phyloP scores from a whole-genome alignment of 805 yeast genomes.

The Wickerhamiella allomyrinae region DNA sequence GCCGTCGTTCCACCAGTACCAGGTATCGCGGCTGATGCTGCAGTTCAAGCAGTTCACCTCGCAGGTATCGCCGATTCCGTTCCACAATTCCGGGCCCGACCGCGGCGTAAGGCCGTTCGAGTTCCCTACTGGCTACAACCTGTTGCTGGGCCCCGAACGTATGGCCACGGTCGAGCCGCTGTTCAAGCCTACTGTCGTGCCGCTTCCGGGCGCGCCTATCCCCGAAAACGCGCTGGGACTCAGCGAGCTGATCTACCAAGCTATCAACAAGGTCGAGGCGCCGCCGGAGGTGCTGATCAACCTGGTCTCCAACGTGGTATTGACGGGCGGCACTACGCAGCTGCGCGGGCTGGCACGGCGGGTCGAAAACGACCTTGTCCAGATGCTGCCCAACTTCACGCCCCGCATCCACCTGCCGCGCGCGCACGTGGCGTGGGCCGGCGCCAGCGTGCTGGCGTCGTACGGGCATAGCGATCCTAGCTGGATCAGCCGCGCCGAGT shows the following conservation, averaged over 20 bases:
- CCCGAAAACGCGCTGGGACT: conserved; percentile 39
- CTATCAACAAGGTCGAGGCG: conserved; percentile 36
- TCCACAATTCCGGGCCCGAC: conserved; percentile 13
- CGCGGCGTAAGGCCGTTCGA: conserved; percentile 44
- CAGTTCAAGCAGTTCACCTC: conserved; percentile 63
- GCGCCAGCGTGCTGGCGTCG: conserved; percentile 77
- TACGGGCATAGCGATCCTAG: conserved; percentile 89
- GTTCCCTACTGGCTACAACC: conserved; percentile 40
- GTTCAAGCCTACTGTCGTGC: conserved; percentile 47
- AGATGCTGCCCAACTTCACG: conserved; percentile 66
- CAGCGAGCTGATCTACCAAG: conserved; percentile 31
- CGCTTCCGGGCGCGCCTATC: conserved; percentile 30
- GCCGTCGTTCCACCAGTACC: conserved; percentile 41
- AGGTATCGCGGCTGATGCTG: conserved; percentile 41
- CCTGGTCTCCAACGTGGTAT: conserved; percentile 71
- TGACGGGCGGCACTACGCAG: conserved; percentile 72
- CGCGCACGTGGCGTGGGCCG: conserved; percentile 74
- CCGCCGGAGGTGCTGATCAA: conserved; percentile 53
- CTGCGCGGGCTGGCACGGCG: conserved; percentile 72
- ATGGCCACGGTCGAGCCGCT: conserved; percentile 48
- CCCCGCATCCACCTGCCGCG: conserved; percentile 66
- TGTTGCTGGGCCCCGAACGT: conserved; percentile 40
- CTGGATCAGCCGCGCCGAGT: conserved; percentile 83
- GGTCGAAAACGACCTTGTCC: conserved; percentile 52
- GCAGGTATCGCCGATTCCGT: conserved; percentile 28